A percentile compares a stretch with the other conserved stretches of the same genome.
Evolutionary conservation across 2,329 filamentous ascomycete species (phyloP).

Genomic region (Diplodia sapinea): DNA sequence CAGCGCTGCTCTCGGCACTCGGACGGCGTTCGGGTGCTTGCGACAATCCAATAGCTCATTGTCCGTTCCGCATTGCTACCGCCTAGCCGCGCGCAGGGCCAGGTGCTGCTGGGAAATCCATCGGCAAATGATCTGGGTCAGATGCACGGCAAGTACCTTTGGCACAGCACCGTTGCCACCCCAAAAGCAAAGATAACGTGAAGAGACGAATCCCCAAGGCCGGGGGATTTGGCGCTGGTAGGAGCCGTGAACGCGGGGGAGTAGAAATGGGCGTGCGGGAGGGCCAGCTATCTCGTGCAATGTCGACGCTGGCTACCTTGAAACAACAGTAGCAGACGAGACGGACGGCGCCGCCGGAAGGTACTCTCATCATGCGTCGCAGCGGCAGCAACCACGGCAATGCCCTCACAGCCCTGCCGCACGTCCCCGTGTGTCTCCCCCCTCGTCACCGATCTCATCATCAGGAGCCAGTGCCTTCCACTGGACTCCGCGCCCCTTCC

Average conservation of each 20-base stretch:
- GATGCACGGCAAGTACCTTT: slow-evolving; percentile 18
- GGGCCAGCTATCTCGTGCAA: slow-evolving; percentile 1
- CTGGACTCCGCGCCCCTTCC: slow-evolving; percentile 3
- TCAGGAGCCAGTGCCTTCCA: slow-evolving; percentile 5
- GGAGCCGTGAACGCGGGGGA: slow-evolving; percentile 11
- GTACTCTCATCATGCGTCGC: slow-evolving; percentile 1
- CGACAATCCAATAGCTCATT: neutral
- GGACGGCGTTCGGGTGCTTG: slow-evolving; percentile 7
- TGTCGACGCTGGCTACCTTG: slow-evolving; percentile 19
- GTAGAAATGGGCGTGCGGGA: slow-evolving; percentile 6
- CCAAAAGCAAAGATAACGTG: neutral
- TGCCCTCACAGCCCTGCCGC: slow-evolving; percentile 4
- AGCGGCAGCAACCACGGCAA: neutral
- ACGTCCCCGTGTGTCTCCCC: slow-evolving; percentile 7
- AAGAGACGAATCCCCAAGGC: slow-evolving; percentile 11
- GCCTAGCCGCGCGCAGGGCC: neutral
- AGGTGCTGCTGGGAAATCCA: neutral
- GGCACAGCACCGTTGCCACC: slow-evolving; percentile 1
- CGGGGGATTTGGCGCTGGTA: neutral
- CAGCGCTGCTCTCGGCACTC: slow-evolving; percentile 17
- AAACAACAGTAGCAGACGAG: slow-evolving; percentile 12
- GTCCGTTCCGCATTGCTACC: neutral
- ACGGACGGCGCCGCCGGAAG: neutral
- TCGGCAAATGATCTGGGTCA: slow-evolving; percentile 11
- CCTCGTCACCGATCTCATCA: slow-evolving; percentile 24